Evolutionary conservation across 225 moss, liverwort and hornwort genomes (phyloP).

Genomic region (Thuidium tamariscinum): DNA sequence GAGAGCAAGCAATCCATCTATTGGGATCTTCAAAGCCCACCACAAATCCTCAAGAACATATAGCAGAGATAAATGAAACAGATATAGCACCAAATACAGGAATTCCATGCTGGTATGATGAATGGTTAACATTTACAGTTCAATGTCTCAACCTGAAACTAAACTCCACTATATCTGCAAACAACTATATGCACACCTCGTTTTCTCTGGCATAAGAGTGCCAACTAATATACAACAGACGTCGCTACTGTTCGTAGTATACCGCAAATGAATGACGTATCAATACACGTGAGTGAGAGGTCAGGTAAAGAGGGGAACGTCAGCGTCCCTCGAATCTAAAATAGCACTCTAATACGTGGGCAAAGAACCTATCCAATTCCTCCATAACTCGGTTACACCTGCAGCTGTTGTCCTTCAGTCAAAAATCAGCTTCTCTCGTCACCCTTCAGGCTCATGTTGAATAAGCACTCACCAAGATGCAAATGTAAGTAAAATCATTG

Average conservation of each 20-base stretch:
- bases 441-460: neutral
- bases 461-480: neutral
- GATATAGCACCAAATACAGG: neutral
- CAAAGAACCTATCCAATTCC: slow-evolving; percentile 4
- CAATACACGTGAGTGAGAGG: slow-evolving; percentile 16
- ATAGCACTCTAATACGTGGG: neutral
- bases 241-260: neutral
- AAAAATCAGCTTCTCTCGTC: neutral
- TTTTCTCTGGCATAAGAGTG: neutral
- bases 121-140: slow-evolving; percentile 38
- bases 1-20: neutral
- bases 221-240: slow-evolving; percentile 26
- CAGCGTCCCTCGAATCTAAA: neutral
- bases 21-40: neutral
- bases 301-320: neutral
- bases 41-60: neutral
- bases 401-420: neutral
- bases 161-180: slow-evolving; percentile 18
- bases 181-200: slow-evolving; percentile 34
- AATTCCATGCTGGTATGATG: slow-evolving; percentile 16
- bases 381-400: neutral
- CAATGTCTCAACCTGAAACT: slow-evolving; percentile 17
- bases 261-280: slow-evolving; percentile 26
- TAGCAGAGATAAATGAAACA: neutral
- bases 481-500: neutral